These are phyloP conservation scores for Apiospora pterosperma DNA, from an alignment of 2,329 filamentous ascomycete species.

Conservation along the genomic window DNA sequence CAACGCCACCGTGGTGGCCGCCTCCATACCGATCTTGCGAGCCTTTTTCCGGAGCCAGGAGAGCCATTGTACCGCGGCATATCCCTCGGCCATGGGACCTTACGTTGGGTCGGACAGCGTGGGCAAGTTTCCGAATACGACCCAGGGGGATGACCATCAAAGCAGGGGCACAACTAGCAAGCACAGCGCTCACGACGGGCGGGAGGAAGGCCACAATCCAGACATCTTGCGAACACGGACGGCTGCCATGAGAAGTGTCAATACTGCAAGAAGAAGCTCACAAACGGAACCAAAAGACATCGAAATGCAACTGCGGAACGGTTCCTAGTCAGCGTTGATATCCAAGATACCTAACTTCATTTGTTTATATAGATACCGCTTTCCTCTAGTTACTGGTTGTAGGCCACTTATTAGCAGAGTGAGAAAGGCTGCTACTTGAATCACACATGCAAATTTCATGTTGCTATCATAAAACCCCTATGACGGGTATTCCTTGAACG, in stretches of 20 bases:
- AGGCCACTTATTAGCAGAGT: too few relatives aligned
- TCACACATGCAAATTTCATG: background rate
- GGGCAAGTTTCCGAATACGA: background rate
- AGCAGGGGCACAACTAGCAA: background rate
- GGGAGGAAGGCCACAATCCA: background rate
- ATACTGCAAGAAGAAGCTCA: background rate
- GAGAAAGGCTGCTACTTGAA: too few relatives aligned
- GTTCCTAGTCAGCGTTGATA: background rate
- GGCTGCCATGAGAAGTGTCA: background rate
- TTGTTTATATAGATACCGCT: background rate
- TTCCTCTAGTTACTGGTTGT: too few relatives aligned
- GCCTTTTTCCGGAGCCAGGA: background rate
- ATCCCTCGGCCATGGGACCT: background rate
- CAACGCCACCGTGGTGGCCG: background rate
- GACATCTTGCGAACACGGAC: background rate
- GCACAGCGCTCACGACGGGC: background rate
- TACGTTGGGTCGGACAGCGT: background rate
- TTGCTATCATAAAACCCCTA: background rate
- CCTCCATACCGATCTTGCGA: constrained; percentile 5
- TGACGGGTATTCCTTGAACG: background rate
- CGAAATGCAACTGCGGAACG: background rate
- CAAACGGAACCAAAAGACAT: background rate
- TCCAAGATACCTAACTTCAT: too few relatives aligned
- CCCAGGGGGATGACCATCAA: background rate
- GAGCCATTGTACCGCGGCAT: too few relatives aligned